Base-by-base conservation (phyloP, 768 basidiomycete genomes). In the Serendipita vermifera region DNA sequence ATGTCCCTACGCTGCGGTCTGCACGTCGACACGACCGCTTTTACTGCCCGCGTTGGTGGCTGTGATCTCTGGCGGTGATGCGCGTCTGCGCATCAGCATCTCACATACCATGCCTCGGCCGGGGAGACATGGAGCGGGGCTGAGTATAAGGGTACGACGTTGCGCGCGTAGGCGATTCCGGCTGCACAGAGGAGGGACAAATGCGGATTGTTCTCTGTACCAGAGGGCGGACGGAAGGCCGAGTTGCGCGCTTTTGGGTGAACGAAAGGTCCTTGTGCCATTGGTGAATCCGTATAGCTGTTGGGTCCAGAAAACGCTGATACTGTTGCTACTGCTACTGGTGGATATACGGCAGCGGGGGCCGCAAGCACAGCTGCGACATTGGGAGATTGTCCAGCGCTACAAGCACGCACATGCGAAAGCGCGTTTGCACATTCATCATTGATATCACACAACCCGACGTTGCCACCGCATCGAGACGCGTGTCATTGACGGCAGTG, bases 121-220 rank as follows among this genome's bases (percentile, higher is more conserved):
- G 1, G 85, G 85, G 40, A 87, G 75, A 72, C 67, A 15, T 72
- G 64, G 20, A 64, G 66, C 0, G 79, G 74, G 3, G 69, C 62
- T 53, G 70, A 59, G 55, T 69, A 75, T 24, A 66, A 67, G 3
- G 77, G 72, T 61, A 86, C 83, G 22, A 90, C 89, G 41, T 83
- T 88, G 24, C 31, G 83, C 73, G 84, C 84, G 62, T 91, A 91
- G 0, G 88, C 82, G 11, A 75, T 80, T 4, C 80, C 78, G 2
- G 88, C 85, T 71, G 81, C 82, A 41, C 90, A 90, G 69, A 92
- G 66, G 58, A 81, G 72, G 2, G 88, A 87, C 33, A 72, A 65
- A 55, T 75, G 72, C 40, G 80, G 72, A 62, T 89, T 92, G 69
- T 93, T 92, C 65, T 71, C 68, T 3, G 80, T 78, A 5, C 90